Conservation (phyloP, 768 basidiomycete genomes). For the Lentinula boryana region DNA sequence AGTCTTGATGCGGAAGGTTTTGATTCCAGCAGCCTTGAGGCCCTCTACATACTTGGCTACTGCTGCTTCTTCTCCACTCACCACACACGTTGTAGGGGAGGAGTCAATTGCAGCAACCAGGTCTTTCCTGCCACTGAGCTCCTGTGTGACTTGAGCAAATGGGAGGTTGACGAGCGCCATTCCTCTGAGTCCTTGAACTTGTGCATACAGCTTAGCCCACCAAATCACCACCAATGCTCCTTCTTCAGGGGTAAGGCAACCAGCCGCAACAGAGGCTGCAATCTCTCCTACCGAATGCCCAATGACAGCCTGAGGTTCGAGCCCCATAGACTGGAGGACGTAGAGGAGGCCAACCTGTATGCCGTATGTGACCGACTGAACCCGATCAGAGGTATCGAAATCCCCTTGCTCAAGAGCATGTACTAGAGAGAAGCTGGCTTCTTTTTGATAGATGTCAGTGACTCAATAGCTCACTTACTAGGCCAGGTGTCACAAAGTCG, state of each 20-base stretch:
- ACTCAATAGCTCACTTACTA: too few relatives aligned
- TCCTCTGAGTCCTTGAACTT: neutral
- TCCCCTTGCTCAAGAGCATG: neutral
- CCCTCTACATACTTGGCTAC: neutral
- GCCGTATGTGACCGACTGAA: neutral
- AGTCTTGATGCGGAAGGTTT: neutral
- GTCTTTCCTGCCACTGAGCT: neutral
- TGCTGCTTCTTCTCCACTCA: neutral
- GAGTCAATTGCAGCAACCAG: neutral
- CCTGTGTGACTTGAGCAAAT: neutral
- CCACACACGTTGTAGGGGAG: neutral
- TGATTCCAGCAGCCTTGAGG: neutral
- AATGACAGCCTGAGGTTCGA: neutral
- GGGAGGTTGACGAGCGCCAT: conserved; percentile 1
- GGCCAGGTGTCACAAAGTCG: too few relatives aligned
- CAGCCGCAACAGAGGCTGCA: neutral
- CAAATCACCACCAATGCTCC: neutral
- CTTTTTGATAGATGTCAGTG: neutral
- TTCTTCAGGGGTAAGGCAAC: neutral
- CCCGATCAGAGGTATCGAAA: neutral
- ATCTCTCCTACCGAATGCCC: conserved; percentile 1
- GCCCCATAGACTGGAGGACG: neutral
- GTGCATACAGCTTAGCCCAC: neutral
- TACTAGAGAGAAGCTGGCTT: neutral
- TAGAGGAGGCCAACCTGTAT: neutral